Evolutionary conservation across 2,329 filamentous ascomycete species (phyloP), one percentile per base, ranked within the genome.

Genomic region (Chaetomiaceae sp.): DNA sequence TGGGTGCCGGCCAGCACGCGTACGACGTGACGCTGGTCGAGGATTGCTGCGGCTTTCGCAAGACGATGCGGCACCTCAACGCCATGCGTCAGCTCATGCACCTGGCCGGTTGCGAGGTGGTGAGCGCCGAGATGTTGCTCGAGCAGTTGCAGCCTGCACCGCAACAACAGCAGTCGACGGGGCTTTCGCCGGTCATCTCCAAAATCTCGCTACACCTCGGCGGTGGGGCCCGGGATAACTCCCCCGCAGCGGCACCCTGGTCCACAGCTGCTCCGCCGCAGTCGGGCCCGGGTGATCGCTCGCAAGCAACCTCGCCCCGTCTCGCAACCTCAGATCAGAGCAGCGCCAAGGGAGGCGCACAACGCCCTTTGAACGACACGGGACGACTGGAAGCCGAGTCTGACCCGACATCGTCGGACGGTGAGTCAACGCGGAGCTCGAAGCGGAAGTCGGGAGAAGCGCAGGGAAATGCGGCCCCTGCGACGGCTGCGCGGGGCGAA

Each of bases 1-100:
- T 95, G 52, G 93, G 96, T 60, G 93, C 91, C 10, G 90, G 88
- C 2, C 79, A 85, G 17, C 86, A 96, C 64, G 93, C 90, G 4
- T 82, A 95, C 59, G 74, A 80, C n/a, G 88, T 96, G 59, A 93
- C 86, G 5, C 71, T 97, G 11, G 71, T 97, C 32, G 83, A 93
- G 42, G 89, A 97, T 62, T 96, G 90, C 63, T 80, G 95, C 45
- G 90, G 89, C 10, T 95, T 84, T 60, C 80, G 87, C 38, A 81
- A 73, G 56, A 78, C 81, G 48, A 65, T 71, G 15, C 79, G 88
- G 35, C 88, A 95, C 56, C 70, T 78, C 36, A 73, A 79, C 53
- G 85, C 90, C 0, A 71, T 94, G 55, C 74, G 76, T 42, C 79
- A 81, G 45, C 83, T 95, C 62, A 73, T 79, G 2, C 79, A 88